These are phyloP conservation scores for Allantophomopsis lycopodina DNA, from an alignment of 2,329 filamentous ascomycete genomes.

Conservation along the genomic window DNA sequence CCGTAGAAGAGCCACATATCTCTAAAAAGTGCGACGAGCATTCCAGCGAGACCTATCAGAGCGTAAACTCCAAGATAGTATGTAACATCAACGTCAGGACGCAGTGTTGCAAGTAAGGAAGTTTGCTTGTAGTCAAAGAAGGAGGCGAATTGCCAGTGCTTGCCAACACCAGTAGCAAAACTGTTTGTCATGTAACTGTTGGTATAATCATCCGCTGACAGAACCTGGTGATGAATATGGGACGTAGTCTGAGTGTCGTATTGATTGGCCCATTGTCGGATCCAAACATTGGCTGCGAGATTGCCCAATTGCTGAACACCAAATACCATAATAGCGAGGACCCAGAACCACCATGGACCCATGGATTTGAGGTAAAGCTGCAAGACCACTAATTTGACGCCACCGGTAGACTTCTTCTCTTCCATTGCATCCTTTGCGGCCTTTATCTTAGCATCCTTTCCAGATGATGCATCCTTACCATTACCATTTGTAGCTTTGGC, in stretches of 20 bases:
- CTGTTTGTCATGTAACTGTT: constrained; percentile 5
- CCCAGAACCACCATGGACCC: constrained; percentile 97
- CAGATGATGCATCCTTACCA: constrained; percentile 31
- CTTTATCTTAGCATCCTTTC: constrained; percentile 23
- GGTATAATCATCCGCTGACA: constrained; percentile 3
- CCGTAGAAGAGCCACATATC: constrained; percentile 89
- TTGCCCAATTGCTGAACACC: constrained; percentile 70
- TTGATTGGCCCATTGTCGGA: constrained; percentile 86
- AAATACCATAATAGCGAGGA: constrained; percentile 62
- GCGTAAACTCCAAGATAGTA: constrained; percentile 84
- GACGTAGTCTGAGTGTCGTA: constrained; percentile 35
- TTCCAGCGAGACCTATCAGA: constrained; percentile 61
- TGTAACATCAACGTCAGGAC: constrained; percentile 54
- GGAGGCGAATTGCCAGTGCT: constrained; percentile 13
- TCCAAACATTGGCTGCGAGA: constrained; percentile 88
- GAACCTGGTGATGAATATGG: not conserved
- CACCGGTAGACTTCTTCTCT: constrained; percentile 72
- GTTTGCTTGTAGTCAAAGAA: constrained; percentile 18
- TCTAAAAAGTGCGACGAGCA: constrained; percentile 66
- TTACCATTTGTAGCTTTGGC: constrained; percentile 29
- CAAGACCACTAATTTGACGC: constrained; percentile 80
- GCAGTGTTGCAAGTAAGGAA: constrained; percentile 14
- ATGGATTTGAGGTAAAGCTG: constrained; percentile 76
- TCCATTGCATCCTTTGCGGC: constrained; percentile 36
- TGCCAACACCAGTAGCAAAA: constrained; percentile 13